Conservation (phyloP, 1,284 basidiomycete species). For the Ceratorhiza oryzae-sativae region DNA sequence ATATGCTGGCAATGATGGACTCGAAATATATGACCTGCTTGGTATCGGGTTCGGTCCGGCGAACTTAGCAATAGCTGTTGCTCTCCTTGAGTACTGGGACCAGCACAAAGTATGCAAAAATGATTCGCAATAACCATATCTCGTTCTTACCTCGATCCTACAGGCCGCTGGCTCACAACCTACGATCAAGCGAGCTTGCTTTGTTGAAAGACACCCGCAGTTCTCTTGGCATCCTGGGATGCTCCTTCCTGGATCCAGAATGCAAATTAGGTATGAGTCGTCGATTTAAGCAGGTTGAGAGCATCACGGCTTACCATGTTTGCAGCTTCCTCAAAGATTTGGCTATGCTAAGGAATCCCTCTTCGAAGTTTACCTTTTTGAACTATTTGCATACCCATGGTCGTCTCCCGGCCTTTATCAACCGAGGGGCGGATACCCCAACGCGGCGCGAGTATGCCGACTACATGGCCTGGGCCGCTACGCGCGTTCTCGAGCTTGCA, state of each 20-base stretch:
- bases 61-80: constrained; percentile 22
- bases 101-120: constrained; percentile 15
- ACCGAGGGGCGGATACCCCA: constrained; percentile 52
- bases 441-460: constrained; percentile 60
- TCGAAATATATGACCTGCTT: constrained; percentile 18
- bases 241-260: constrained; percentile 62
- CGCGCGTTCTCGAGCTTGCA: constrained; percentile 56
- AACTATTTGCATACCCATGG: constrained; percentile 59
- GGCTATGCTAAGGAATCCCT: constrained; percentile 63
- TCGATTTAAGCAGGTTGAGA: constrained; percentile 1
- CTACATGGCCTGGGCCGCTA: constrained; percentile 64
- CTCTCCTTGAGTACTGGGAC: constrained; percentile 29
- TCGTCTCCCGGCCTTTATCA: constrained; percentile 58
- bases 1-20: constrained; percentile 19
- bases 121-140: constrained; percentile 12
- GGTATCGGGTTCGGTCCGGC: constrained; percentile 30
- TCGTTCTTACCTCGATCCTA: not conserved
- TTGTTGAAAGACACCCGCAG: constrained; percentile 60
- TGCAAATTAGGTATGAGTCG: constrained; percentile 62
- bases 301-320: constrained; percentile 41
- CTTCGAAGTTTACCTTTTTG: constrained; percentile 65
- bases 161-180: constrained; percentile 22
- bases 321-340: constrained; percentile 66
- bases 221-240: constrained; percentile 65
- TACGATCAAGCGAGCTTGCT: constrained; percentile 54